These are phyloP conservation scores for Cruciata laevipes DNA, from an alignment of 257 asterid genomes.

Conservation along the genomic window DNA sequence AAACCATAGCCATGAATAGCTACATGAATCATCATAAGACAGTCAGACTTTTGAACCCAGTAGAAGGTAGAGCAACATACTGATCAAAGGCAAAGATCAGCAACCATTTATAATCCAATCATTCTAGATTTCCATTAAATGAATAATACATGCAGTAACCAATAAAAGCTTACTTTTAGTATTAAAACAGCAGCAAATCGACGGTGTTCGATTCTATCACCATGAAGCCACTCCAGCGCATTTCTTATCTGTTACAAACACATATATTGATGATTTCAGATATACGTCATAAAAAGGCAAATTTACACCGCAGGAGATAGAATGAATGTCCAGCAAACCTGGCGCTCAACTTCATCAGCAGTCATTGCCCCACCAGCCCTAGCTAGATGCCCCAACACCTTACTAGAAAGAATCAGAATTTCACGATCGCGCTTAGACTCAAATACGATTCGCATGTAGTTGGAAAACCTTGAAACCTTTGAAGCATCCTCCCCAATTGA, in stretches of 20 bases:
- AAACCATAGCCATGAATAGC: not conserved
- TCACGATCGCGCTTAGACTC: constrained; percentile 94
- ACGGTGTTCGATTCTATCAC: constrained; percentile 86
- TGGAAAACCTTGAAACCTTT: constrained; percentile 77
- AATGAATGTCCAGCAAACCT: constrained; percentile 41
- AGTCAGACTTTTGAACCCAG: not conserved
- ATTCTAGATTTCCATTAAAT: not conserved
- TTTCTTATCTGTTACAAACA: constrained; percentile 55
- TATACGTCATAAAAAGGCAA: not conserved
- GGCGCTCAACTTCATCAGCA: constrained; percentile 96
- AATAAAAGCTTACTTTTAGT: constrained; percentile 54
- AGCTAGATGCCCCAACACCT: constrained; percentile 93
- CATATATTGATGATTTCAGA: constrained; percentile 13
- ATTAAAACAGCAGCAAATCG: constrained; percentile 95
- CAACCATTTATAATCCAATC: not conserved
- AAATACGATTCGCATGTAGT: constrained; percentile 75
- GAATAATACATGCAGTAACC: not conserved
- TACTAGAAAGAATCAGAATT: constrained; percentile 78
- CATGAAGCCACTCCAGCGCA: constrained; percentile 95
- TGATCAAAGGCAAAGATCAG: not conserved
- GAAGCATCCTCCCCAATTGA: constrained; percentile 85
- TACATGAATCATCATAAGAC: not conserved
- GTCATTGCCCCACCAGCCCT: constrained; percentile 99
- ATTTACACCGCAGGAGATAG: constrained; percentile 12
- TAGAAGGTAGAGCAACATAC: not conserved